Evolutionary conservation across 306 rosid species (phyloP).

Genomic region (Lagenaria siceraria): DNA sequence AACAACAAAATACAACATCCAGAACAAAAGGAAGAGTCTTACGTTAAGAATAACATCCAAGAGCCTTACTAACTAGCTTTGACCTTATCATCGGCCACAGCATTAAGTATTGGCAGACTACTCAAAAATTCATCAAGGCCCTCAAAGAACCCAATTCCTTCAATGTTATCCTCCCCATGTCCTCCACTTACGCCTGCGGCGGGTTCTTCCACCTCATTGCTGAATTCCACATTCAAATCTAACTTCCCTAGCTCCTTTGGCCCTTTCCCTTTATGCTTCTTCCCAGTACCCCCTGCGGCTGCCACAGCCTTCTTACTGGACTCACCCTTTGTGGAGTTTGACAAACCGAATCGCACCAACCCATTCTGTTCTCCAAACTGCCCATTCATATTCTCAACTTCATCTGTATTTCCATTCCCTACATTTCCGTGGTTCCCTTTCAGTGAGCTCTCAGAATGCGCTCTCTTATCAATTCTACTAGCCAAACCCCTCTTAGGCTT

Average conservation of each 20-base stretch:
- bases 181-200: conserved; percentile 29
- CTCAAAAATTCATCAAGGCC: conserved; percentile 92
- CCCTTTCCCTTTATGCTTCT: conserved; percentile 38
- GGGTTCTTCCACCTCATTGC: conserved; percentile 81
- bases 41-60: conserved; percentile 12
- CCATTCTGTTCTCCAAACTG: not conserved
- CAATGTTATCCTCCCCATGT: conserved; percentile 67
- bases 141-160: conserved; percentile 81
- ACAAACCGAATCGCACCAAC: conserved; percentile 4
- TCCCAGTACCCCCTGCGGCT: conserved; percentile 13
- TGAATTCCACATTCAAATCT: conserved; percentile 96
- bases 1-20: conserved; percentile 25
- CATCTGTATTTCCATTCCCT: conserved; percentile 19
- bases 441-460: conserved; percentile 24
- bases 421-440: conserved; percentile 20
- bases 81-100: conserved; percentile 70
- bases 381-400: conserved; percentile 17
- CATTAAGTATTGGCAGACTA: conserved; percentile 86
- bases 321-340: conserved; percentile 23
- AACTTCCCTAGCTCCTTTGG: conserved; percentile 58
- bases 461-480: conserved; percentile 17
- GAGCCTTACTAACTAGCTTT: conserved; percentile 43
- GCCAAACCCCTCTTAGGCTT: conserved; percentile 13
- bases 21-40: conserved; percentile 20
- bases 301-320: conserved; percentile 23